These are phyloP conservation scores for Globisporangium emineosum DNA, from an alignment of 352 stramenopile species.

Conservation along the genomic window DNA sequence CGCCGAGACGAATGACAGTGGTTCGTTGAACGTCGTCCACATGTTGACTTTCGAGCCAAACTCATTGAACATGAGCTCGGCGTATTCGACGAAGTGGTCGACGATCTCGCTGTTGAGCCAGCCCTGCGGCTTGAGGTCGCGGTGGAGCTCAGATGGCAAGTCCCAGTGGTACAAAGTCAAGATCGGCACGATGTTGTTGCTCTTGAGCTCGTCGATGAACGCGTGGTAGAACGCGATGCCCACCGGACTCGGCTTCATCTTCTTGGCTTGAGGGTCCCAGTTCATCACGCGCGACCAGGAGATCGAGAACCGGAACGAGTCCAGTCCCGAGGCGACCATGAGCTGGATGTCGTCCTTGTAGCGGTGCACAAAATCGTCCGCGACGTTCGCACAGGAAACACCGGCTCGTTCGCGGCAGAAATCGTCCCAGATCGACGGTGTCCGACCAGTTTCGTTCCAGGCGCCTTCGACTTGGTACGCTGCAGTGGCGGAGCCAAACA, in stretches of 20 bases:
- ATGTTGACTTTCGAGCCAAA: conserved; percentile 90
- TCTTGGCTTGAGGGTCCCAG: conserved; percentile 39
- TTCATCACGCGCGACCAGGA: conserved; percentile 90
- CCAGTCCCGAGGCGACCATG: conserved; percentile 88
- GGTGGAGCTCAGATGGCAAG: conserved; percentile 45
- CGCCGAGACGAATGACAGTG: conserved; percentile 54
- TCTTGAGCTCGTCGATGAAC: too few relatives aligned
- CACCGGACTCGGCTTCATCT: conserved; percentile 20
- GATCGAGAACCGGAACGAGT: conserved; percentile 93
- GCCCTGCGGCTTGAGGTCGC: conserved; percentile 67
- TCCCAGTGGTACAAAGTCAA: background rate
- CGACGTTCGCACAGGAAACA: conserved; percentile 82
- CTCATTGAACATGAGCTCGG: conserved; percentile 85
- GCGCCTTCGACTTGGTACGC: conserved; percentile 94
- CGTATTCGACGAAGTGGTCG: conserved; percentile 89
- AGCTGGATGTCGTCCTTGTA: conserved; percentile 89
- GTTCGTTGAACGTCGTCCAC: conserved; percentile 96
- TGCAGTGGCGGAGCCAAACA: conserved; percentile 90
- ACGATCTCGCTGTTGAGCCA: conserved; percentile 63
- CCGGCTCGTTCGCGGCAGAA: conserved; percentile 64
- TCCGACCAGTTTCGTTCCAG: conserved; percentile 73
- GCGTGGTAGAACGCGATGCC: background rate
- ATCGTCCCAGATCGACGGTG: conserved; percentile 90
- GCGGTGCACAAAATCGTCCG: conserved; percentile 91
- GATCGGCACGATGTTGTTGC: background rate